Percentiles rank a stretch among this genome's conserved stretches.
These are phyloP conservation scores for Phialophora tarda DNA, from an alignment of 2,329 filamentous ascomycete species.

Conservation along the genomic window DNA sequence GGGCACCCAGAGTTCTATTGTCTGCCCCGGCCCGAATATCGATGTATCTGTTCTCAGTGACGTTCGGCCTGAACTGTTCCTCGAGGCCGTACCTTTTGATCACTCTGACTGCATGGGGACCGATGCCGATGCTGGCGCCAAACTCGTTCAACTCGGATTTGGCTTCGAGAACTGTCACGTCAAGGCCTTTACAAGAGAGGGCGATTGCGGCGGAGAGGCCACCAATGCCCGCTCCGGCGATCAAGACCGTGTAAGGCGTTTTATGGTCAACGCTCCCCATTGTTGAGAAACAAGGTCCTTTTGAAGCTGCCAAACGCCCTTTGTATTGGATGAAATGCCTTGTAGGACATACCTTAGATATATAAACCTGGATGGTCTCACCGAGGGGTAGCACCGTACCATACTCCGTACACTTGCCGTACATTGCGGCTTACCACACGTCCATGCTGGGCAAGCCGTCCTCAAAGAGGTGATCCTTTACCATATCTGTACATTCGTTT, in stretches of 20 bases:
- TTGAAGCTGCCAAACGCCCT: background rate
- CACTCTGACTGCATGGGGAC: constrained; percentile 13
- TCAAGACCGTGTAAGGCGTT: constrained; percentile 10
- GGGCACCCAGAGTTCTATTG: constrained; percentile 3
- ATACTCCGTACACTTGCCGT: background rate
- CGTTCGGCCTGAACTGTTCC: background rate
- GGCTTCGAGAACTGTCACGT: constrained; percentile 40
- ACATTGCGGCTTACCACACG: background rate
- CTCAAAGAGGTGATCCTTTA: background rate
- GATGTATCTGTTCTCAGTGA: constrained; percentile 15
- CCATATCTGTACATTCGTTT: background rate
- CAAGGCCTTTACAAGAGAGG: constrained; percentile 34
- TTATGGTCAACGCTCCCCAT: constrained; percentile 17
- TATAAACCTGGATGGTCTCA: background rate
- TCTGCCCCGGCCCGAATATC: constrained; percentile 9
- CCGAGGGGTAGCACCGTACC: background rate
- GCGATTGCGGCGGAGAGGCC: constrained; percentile 41
- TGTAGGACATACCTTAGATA: background rate
- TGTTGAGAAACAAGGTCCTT: background rate
- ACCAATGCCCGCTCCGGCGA: constrained; percentile 31
- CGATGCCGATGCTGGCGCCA: constrained; percentile 31
- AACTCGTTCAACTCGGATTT: constrained; percentile 34
- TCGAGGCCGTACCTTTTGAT: constrained; percentile 6
- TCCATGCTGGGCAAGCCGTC: background rate
- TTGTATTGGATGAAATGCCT: background rate